A percentile compares a stretch with the other conserved stretches of the same genome.
Conservation (phyloP, 2,329 filamentous ascomycete species). For the Alternaria sp. region DNA sequence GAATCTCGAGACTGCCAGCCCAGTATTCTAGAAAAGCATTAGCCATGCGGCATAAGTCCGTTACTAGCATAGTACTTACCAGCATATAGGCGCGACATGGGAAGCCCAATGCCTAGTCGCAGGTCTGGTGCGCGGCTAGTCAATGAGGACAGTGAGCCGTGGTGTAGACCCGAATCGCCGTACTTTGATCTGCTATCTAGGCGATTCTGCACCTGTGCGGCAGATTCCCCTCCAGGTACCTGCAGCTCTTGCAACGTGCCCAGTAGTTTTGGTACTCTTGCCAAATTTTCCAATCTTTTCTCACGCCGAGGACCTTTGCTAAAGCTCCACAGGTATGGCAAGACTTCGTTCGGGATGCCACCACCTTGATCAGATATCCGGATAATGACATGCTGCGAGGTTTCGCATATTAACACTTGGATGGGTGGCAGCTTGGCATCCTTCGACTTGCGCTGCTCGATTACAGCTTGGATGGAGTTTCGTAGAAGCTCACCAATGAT, state of each 20-base stretch:
- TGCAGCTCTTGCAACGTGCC: conserved; percentile 90
- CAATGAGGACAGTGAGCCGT: conserved; percentile 78
- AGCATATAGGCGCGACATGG: conserved; percentile 91
- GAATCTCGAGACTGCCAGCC: conserved; percentile 89
- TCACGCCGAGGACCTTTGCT: conserved; percentile 86
- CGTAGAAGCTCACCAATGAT: conserved; percentile 94
- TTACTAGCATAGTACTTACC: conserved; percentile 25
- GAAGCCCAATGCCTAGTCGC: conserved; percentile 88
- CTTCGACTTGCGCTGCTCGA: conserved; percentile 71
- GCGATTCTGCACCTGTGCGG: conserved; percentile 28
- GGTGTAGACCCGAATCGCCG: conserved; percentile 36
- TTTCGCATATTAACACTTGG: conserved; percentile 93
- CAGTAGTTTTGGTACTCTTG: conserved; percentile 86
- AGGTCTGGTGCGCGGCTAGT: conserved; percentile 85
- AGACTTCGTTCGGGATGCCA: conserved; percentile 82
- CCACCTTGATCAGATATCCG: conserved; percentile 95
- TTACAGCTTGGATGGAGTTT: conserved; percentile 91
- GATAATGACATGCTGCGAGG: conserved; percentile 93
- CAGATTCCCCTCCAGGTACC: conserved; percentile 44
- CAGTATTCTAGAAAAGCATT: conserved; percentile 73
- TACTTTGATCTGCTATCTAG: conserved; percentile 34
- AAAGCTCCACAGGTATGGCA: conserved; percentile 96
- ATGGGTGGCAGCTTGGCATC: conserved; percentile 75
- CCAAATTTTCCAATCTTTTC: conserved; percentile 82
- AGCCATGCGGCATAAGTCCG: neutral